phyloP scores from a whole-genome alignment of 1,139 yeast genomes.

The Pichia sp. region DNA sequence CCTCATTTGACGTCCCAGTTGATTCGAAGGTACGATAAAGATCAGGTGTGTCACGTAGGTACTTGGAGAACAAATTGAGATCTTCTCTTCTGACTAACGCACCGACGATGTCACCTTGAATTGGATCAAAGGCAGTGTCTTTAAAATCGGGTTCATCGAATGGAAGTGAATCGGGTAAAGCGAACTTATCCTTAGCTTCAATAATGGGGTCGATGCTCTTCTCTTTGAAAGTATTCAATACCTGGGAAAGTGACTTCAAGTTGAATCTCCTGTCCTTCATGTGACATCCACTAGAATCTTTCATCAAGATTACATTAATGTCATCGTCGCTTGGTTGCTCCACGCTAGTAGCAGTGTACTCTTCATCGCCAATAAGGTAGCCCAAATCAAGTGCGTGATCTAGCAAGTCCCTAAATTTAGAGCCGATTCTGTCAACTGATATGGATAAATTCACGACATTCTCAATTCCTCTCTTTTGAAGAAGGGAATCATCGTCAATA shows the following conservation, averaged over 20 bases:
- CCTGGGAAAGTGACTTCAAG: conserved; percentile 6
- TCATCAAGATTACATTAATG: conserved; percentile 3
- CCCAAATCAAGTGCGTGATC: conserved; percentile 7
- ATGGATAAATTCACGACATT: conserved; percentile 8
- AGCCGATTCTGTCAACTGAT: not conserved
- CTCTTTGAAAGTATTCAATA: conserved; percentile 8
- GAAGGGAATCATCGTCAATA: conserved; percentile 9
- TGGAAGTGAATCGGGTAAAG: conserved; percentile 12
- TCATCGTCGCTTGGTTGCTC: conserved; percentile 2
- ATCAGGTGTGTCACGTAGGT: conserved; percentile 45
- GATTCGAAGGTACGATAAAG: conserved; percentile 37
- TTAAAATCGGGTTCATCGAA: conserved; percentile 4
- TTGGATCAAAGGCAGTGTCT: conserved; percentile 23
- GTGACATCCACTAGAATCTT: conserved; percentile 5
- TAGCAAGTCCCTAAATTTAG: not conserved
- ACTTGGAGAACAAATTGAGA: conserved; percentile 47
- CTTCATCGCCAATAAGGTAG: conserved; percentile 8
- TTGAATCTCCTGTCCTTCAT: conserved; percentile 3
- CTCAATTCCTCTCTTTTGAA: conserved; percentile 11
- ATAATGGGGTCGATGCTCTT: conserved; percentile 14
- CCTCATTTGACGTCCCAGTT: conserved; percentile 13
- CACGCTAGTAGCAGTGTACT: conserved; percentile 1
- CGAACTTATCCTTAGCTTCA: conserved; percentile 9
- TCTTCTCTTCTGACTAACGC: conserved; percentile 35
- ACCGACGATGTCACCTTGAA: conserved; percentile 27